Evolutionary conservation across 805 yeast genomes (phyloP).

Genomic region (Starmerella gropengiesseri): DNA sequence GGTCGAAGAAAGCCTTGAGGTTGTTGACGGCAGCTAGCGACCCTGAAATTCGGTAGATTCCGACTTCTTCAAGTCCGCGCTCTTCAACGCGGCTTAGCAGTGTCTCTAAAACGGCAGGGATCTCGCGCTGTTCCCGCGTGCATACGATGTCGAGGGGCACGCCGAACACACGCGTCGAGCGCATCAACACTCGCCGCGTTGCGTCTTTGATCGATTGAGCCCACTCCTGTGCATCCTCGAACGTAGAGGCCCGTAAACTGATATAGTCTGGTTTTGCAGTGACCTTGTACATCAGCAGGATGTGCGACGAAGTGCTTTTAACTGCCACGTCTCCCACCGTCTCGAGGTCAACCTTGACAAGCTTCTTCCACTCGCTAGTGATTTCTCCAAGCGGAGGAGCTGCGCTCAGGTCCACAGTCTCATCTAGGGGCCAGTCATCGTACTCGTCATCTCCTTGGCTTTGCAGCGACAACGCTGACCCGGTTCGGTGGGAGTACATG

Average conservation of each 20-base stretch:
- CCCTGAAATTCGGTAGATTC: constrained; percentile 69
- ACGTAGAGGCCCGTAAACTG: constrained; percentile 55
- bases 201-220: constrained; percentile 30
- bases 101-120: constrained; percentile 57
- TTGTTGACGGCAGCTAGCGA: constrained; percentile 48
- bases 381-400: not conserved
- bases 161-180: constrained; percentile 58
- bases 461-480: constrained; percentile 5
- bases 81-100: constrained; percentile 66
- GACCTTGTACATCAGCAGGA: not conserved
- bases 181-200: constrained; percentile 8
- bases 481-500: constrained; percentile 4
- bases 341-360: not conserved
- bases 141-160: constrained; percentile 72
- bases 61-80: constrained; percentile 85
- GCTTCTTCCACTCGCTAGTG: constrained; percentile 6
- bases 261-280: constrained; percentile 12
- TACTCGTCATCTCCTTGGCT: constrained; percentile 5
- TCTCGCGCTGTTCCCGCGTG: constrained; percentile 48
- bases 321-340: constrained; percentile 5
- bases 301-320: not conserved
- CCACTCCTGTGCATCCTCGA: constrained; percentile 66
- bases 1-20: constrained; percentile 45
- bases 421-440: constrained; percentile 12
- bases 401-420: constrained; percentile 2